A percentile compares a stretch with the other conserved stretches of the same genome.
Evolutionary conservation across 2,329 filamentous ascomycete species (phyloP).

Genomic region (Chaetomium strumarium): DNA sequence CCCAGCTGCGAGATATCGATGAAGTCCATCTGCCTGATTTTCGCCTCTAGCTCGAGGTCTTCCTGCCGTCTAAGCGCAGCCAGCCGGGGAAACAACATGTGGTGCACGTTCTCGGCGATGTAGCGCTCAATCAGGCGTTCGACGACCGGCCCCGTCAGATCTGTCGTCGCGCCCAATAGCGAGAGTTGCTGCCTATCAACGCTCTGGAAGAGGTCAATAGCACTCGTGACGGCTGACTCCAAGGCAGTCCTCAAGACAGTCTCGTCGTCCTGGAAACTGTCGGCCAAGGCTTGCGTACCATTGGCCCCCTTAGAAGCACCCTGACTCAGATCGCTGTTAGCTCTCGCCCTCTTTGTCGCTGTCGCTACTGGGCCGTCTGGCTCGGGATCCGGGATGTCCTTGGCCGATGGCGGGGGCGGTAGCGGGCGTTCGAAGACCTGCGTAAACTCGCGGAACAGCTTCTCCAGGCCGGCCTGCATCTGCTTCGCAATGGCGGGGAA

Average conservation of each 20-base stretch:
- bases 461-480: constrained; percentile 89
- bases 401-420: constrained; percentile 64
- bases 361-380: constrained; percentile 51
- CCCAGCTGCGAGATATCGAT: constrained; percentile 94
- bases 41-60: constrained; percentile 80
- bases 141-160: constrained; percentile 84
- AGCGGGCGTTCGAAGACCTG: constrained; percentile 79
- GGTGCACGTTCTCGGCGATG: constrained; percentile 86
- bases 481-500: constrained; percentile 95
- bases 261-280: constrained; percentile 76
- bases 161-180: constrained; percentile 83
- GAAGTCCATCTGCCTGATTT: constrained; percentile 87
- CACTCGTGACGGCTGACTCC: constrained; percentile 85
- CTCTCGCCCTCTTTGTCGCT: constrained; percentile 50
- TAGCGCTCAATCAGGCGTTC: constrained; percentile 94
- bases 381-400: constrained; percentile 51
- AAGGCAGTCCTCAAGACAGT: constrained; percentile 81
- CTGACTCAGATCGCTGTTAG: constrained; percentile 38
- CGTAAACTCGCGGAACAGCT: constrained; percentile 83
- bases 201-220: constrained; percentile 91
- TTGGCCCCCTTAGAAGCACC: constrained; percentile 28
- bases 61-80: constrained; percentile 72
- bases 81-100: constrained; percentile 78
- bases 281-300: constrained; percentile 35
- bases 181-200: constrained; percentile 96